Evolutionary conservation across 208 protist genomes (phyloP).

Genomic region (Acanthamoeba healyi): DNA sequence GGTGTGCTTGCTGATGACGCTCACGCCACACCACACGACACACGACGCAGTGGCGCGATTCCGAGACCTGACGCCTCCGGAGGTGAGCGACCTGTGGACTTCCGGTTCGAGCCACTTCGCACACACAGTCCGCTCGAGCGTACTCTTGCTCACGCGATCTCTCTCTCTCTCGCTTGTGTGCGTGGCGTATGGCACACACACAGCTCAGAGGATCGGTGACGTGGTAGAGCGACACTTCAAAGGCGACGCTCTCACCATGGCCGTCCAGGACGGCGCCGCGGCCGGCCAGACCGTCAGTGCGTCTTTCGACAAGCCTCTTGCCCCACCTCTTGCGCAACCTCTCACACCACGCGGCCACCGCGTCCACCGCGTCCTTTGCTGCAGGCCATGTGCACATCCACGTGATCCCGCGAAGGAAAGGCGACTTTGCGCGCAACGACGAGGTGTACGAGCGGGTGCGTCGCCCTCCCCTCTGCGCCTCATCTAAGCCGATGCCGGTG

Average conservation of each 20-base stretch:
- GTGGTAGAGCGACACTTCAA: constrained; percentile 67
- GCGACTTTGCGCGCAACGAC: constrained; percentile 85
- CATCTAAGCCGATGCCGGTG: too few species aligned
- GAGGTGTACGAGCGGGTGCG: constrained; percentile 82
- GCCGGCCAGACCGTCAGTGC: constrained; percentile 75
- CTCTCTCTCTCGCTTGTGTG: neutral
- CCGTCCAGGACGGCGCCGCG: constrained; percentile 73
- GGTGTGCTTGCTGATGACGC: neutral
- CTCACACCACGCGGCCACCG: too few species aligned
- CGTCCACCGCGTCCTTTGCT: too few species aligned
- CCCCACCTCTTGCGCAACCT: too few species aligned
- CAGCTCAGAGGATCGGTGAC: constrained; percentile 55
- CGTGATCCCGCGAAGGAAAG: constrained; percentile 81
- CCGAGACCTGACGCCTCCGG: constrained; percentile 26
- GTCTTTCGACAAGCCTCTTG: too few species aligned
- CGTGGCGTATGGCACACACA: neutral
- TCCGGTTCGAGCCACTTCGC: neutral
- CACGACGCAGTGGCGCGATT: constrained; percentile 17
- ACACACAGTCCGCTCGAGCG: too few species aligned
- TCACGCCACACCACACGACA: neutral
- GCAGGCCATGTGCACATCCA: constrained; percentile 86
- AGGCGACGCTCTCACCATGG: constrained; percentile 72
- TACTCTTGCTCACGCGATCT: neutral
- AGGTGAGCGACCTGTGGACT: constrained; percentile 66
- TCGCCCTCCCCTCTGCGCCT: neutral